Base-by-base conservation (phyloP, 129 eudicot genomes). In the Silybum marianum region DNA sequence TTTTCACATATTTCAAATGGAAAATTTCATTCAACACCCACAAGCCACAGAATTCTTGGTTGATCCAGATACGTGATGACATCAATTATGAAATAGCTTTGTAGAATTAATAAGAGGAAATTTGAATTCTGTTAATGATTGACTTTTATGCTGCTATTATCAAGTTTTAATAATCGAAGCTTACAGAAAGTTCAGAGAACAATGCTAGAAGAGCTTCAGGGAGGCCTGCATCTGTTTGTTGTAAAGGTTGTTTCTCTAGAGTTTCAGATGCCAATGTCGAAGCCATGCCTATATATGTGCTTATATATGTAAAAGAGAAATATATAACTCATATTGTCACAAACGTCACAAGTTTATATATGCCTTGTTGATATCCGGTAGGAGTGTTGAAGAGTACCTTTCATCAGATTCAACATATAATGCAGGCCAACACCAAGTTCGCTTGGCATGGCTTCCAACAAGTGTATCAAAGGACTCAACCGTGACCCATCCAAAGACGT, bases 111-210 rank as follows among this genome's bases (percentile, higher is more conserved):
- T 30, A 32, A 32, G 9, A 25, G 68, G 22, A 4, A 28, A 11
- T 36, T 4, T 14, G 62, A 51, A 51, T 51, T 51, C 19, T 9
- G 14, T 51, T 2, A 63, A 34, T 26, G 22, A 76, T 60, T 12
- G 4, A 30, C 2, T 54, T 54, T 25, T 10, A 54, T 28, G 60
- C 69, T 34, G 21, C 72, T 38, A 65, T 16, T 38, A 65, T 16
- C 12, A 28, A 24, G 21, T 69, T 39, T 32, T 63, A 12, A 71
- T 60, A n/a, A n/a, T 82, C 25, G 80, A 65, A 36, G 72, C 97
- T 82, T 91, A 94, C 98, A 78, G 91, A 85, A 67, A 85, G 84
- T 80, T 91, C 88, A 7, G 93, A 82, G 40, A 90, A 82, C 69
- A 91, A 70, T 72, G 85, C 80, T 72, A 18, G 42, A 86, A 89